A percentile compares a stretch with the other conserved stretches of the same genome.
These are phyloP conservation scores for Adansonia rubrostipa DNA, from an alignment of 441 rosid species.

Conservation along the genomic window DNA sequence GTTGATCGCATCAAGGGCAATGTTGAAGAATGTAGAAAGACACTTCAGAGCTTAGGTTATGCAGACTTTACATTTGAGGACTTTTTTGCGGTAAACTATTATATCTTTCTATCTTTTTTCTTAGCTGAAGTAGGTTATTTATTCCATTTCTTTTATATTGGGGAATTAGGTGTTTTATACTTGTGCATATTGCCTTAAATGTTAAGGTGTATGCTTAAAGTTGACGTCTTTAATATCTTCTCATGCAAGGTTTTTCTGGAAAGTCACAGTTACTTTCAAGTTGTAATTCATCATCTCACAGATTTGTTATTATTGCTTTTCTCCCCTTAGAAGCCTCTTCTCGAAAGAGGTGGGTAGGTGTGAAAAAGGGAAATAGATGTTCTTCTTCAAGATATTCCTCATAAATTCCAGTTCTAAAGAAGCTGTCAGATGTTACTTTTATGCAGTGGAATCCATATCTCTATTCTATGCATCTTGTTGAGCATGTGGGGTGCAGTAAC, in stretches of 20 bases:
- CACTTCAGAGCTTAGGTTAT: conserved; percentile 87
- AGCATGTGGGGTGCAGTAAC: neutral
- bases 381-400: neutral
- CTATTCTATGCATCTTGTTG: neutral
- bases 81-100: conserved; percentile 72
- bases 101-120: neutral
- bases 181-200: conserved; percentile 12
- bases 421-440: neutral
- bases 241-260: neutral
- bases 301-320: neutral
- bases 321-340: neutral
- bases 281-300: neutral
- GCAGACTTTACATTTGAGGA: conserved; percentile 94
- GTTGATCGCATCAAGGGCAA: conserved; percentile 72
- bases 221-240: neutral
- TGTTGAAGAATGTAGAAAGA: conserved; percentile 78
- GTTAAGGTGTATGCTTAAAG: neutral
- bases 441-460: neutral
- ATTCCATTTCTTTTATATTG: neutral
- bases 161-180: neutral
- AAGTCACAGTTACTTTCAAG: neutral
- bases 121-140: neutral
- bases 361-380: conserved; percentile 6
- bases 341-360: neutral
- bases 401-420: neutral